Evolutionary conservation across 148 eudicot genomes (phyloP), one percentile per base, ranked within the genome.

Genomic region (Bassia scoparia): DNA sequence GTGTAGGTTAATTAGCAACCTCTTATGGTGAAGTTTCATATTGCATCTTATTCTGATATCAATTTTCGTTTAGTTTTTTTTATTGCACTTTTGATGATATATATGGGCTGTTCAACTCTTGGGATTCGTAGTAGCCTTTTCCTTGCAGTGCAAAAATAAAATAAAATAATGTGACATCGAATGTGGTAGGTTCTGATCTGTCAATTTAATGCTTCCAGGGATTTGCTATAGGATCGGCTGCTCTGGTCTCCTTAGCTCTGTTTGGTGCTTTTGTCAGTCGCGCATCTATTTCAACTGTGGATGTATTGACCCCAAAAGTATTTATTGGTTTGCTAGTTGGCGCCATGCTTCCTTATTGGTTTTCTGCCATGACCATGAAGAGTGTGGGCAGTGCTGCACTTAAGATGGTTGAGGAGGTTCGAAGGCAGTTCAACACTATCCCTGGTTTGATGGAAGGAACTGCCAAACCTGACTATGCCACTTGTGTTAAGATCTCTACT

Each of bases 291-390:
- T 56, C 85, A 43, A 87, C 87, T 5, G 94, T 91, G 2, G 93
- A 91, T 69, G 94, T 90, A 23, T 61, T 87, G 75, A 83, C 85
- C 64, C 98, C 98, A 11, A 93, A 87, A 79, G 98, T 93, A 13
- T 90, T 93, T 77, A 86, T 93, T 61, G 98, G 98, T 73, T 67
- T 93, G 80, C 21, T 93, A 30, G 96, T 90, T 49, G 98, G 98
- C 69, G 98, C 98, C 52, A 93, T 93, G 98, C 91, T 93, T 78
- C 98, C 98, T 15, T 93, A 90, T 77, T 90, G 98, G 98, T 93
- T 93, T 82, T 93, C 98, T 13, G 98, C 98, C 74, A 90, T 93
- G 98, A 93, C 98, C 62, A 93, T 93, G 98, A 93, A 93, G 88
- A 93, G 98, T 71, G 98, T 93, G 30, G 98, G 98, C 26, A 90